These are phyloP conservation scores for Xanthoconium stramineum DNA, from an alignment of 768 basidiomycete species.

Conservation along the genomic window DNA sequence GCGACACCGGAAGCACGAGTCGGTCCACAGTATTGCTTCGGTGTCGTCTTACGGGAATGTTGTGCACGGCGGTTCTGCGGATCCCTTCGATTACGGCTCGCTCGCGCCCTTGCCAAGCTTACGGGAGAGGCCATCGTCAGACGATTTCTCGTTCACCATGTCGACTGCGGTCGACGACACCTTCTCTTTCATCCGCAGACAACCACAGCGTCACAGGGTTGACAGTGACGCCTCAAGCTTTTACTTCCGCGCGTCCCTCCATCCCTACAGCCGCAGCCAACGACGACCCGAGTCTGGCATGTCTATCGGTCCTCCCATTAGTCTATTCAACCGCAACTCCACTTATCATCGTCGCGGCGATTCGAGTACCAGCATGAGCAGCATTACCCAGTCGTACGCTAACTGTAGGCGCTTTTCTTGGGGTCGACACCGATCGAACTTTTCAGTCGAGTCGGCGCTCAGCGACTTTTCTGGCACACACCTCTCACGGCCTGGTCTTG, in stretches of 20 bases:
- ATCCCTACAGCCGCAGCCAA: slow-evolving; percentile 46
- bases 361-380: slow-evolving; percentile 56
- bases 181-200: slow-evolving; percentile 54
- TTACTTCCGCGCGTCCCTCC: slow-evolving; percentile 48
- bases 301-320: slow-evolving; percentile 64
- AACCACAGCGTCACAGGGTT: slow-evolving; percentile 48
- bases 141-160: slow-evolving; percentile 57
- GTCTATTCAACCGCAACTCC: slow-evolving; percentile 67
- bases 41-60: slow-evolving; percentile 76
- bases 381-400: slow-evolving; percentile 55
- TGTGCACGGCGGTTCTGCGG: slow-evolving; percentile 55
- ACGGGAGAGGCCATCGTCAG: slow-evolving; percentile 53
- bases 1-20: slow-evolving; percentile 50
- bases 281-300: slow-evolving; percentile 61
- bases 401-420: slow-evolving; percentile 56
- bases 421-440: slow-evolving; percentile 54
- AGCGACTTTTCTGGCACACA: slow-evolving; percentile 60
- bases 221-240: slow-evolving; percentile 79
- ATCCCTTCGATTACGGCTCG: slow-evolving; percentile 71
- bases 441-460: slow-evolving; percentile 60
- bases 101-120: slow-evolving; percentile 40
- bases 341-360: slow-evolving; percentile 52
- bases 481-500: slow-evolving; percentile 69
- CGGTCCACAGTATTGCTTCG: slow-evolving; percentile 70
- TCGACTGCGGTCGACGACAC: slow-evolving; percentile 63